Percentiles rank a stretch among this genome's conserved stretches.
Conservation (phyloP, 23 red algal species). For the Gracilaria gracilis region DNA sequence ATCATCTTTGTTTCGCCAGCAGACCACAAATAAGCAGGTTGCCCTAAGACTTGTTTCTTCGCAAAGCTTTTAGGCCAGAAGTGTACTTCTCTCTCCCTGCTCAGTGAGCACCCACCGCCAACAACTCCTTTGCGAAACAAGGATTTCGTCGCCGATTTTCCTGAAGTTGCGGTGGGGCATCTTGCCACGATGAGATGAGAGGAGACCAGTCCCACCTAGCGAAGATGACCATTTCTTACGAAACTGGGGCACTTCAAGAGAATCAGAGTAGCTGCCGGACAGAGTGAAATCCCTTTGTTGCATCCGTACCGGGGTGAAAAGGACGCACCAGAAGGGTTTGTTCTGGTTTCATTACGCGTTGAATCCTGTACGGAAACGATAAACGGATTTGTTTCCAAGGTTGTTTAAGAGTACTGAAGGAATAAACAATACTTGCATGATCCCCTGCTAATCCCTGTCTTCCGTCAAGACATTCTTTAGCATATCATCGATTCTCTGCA, state of each 20-base stretch:
- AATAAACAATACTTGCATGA: neutral
- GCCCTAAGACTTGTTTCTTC: neutral
- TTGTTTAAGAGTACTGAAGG: neutral
- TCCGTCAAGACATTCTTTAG: conserved; percentile 29
- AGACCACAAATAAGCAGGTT: neutral
- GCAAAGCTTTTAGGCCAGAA: neutral
- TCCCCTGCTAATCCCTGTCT: neutral
- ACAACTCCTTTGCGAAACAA: neutral
- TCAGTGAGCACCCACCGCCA: neutral
- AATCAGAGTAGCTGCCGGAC: too few species aligned
- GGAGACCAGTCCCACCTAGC: neutral
- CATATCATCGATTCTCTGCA: conserved; percentile 25
- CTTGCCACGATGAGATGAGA: neutral
- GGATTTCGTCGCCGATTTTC: neutral
- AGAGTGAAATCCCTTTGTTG: too few species aligned
- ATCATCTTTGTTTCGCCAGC: too few species aligned
- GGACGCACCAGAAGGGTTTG: too few species aligned
- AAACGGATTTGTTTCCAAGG: too few species aligned
- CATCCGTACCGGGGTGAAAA: too few species aligned
- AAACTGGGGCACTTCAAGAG: neutral
- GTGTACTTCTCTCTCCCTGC: neutral
- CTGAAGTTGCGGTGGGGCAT: neutral
- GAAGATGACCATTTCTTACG: neutral
- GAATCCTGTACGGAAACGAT: too few species aligned
- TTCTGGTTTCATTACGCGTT: too few species aligned